Base-by-base conservation (phyloP, 2,329 filamentous ascomycete genomes). In the Eurotiales sp. region DNA sequence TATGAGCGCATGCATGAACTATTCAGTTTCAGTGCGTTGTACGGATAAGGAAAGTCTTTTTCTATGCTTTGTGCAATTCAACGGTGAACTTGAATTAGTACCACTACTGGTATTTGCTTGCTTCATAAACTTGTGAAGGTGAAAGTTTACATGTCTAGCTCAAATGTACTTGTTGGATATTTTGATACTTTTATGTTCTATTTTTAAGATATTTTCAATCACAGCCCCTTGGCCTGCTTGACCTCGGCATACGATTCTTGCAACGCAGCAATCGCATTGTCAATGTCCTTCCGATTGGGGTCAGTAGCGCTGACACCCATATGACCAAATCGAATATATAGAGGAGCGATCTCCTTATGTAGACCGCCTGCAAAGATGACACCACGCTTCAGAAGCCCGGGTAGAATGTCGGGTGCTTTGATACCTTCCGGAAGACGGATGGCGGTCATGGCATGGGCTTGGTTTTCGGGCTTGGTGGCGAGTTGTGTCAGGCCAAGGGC, bases 391-490 rank as follows among this genome's bases (percentile, higher is more conserved):
- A 89, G 72, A 56, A 99, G 76, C 66, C 84, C 90, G 11, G 93
- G 91, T 48, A 99, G 79, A 29, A 99, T 77, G 58, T 96, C 88
- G 2, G 90, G 81, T 25, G 87, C 85, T 61, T 86, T 84, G 48
- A 97, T 75, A 36, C 80, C 85, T 55, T 97, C 89, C 1, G 93
- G 93, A 50, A 99, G 80, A 72, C 93, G 96, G 60, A 99, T 93
- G 53, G 93, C 92, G 3, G 93, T 99, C 93, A 99, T 99, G 63
- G 88, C 90, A 70, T 95, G 92, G 37, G 93, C 90, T 75, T 97
- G 92, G 72, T 95, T 87, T 63, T 92, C 90, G 0, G 88, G 86
- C 69, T 92, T 88, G 30, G 81, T 72, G 19, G 93, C 91, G 32
- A 99, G 79, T 68, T 96, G 88, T 74, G 90, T 87, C 54, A 99